Percentiles rank a stretch among this genome's conserved stretches.
Conservation (phyloP, 2,329 filamentous ascomycete species). For the Leptographium lundbergii region DNA sequence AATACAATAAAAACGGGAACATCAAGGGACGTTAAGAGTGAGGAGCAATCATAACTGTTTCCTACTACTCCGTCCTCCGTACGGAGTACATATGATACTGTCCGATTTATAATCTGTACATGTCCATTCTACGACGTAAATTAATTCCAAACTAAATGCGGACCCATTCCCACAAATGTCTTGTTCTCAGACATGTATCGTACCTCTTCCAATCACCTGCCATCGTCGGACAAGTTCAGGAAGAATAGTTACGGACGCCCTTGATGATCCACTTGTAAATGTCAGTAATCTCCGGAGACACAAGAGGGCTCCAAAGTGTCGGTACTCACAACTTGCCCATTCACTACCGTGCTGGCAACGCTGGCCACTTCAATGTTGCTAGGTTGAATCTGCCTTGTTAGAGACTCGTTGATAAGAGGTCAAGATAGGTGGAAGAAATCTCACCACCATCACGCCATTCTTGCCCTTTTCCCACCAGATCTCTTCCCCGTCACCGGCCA, state of each 20-base stretch:
- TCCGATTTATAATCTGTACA: too few species aligned
- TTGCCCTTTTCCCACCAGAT: slow-evolving; percentile 68
- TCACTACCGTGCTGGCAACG: slow-evolving; percentile 63
- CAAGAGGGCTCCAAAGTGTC: background rate
- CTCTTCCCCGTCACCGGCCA: slow-evolving; percentile 44
- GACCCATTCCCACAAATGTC: too few species aligned
- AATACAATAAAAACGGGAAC: too few species aligned
- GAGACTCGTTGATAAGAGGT: background rate
- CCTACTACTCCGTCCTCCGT: too few species aligned
- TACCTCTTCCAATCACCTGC: too few species aligned
- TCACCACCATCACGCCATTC: slow-evolving; percentile 53
- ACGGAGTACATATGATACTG: too few species aligned
- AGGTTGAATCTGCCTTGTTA: slow-evolving; percentile 52
- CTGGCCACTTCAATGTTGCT: slow-evolving; percentile 64
- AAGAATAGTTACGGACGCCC: slow-evolving; percentile 32
- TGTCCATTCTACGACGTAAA: too few species aligned
- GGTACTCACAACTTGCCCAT: slow-evolving; percentile 61
- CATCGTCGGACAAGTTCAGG: background rate
- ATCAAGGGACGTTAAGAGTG: too few species aligned
- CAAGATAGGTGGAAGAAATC: slow-evolving; percentile 13
- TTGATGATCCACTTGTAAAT: slow-evolving; percentile 50
- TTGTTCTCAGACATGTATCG: background rate
- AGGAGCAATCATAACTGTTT: too few species aligned
- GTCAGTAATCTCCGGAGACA: slow-evolving; percentile 8
- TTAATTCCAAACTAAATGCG: too few species aligned